Conservation (phyloP, 345 rosid species). For the Brassica rapa region DNA sequence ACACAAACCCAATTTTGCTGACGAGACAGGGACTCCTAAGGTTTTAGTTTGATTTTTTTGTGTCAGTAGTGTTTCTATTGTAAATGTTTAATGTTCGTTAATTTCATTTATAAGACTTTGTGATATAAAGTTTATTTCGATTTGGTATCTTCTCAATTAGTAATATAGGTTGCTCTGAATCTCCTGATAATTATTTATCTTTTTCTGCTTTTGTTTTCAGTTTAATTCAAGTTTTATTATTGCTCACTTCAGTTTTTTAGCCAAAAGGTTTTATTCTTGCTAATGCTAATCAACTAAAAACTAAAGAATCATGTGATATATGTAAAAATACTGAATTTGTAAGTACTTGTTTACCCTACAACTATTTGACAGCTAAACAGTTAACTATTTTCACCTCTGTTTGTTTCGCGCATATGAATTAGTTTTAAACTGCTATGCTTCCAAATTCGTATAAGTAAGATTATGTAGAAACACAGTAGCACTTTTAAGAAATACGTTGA, state of each 20-base stretch:
- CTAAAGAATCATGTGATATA: background rate
- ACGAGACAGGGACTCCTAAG: slow-evolving; percentile 30
- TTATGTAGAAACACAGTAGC: no score
- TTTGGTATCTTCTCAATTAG: background rate
- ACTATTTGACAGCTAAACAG: background rate
- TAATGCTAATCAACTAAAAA: background rate
- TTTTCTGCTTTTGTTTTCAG: background rate
- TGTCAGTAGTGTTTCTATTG: background rate
- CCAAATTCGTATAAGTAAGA: no score
- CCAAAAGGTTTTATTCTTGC: background rate
- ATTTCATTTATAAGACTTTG: background rate
- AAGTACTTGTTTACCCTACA: background rate
- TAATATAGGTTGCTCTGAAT: background rate
- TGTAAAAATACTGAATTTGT: background rate
- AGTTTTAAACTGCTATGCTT: no score
- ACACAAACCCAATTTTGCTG: slow-evolving; percentile 38
- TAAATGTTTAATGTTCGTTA: background rate
- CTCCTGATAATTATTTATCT: background rate
- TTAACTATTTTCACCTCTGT: background rate
- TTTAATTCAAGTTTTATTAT: background rate
- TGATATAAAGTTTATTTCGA: background rate
- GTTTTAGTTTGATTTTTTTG: slow-evolving; percentile 26
- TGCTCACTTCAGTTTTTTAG: background rate
- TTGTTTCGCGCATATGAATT: background rate
- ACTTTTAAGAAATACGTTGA: no score